These are phyloP conservation scores for Cryptococcus neoformans DNA, from an alignment of 1,284 basidiomycete species.

Conservation along the genomic window DNA sequence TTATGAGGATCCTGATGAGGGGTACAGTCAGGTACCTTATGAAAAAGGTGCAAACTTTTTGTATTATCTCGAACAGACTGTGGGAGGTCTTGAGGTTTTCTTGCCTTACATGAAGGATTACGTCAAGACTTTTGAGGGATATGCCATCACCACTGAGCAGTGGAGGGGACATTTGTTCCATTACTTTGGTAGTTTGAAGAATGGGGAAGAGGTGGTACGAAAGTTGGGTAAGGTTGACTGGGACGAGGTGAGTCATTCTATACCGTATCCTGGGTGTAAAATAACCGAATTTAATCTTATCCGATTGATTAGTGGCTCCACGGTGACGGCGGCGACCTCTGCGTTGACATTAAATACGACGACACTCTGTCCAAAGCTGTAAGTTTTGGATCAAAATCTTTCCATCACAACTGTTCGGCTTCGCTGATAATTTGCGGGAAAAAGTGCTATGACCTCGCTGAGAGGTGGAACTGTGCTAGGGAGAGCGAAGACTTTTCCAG, in stretches of 20 bases:
- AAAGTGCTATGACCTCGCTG: slow-evolving; percentile 61
- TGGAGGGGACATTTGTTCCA: slow-evolving; percentile 82
- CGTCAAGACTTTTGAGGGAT: slow-evolving; percentile 54
- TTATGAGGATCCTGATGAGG: slow-evolving; percentile 62
- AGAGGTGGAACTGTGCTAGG: slow-evolving; percentile 71
- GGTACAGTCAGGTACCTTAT: slow-evolving; percentile 66
- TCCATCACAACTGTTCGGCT: no score
- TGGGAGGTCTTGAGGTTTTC: slow-evolving; percentile 85
- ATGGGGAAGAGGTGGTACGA: slow-evolving; percentile 63
- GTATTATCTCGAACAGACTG: slow-evolving; percentile 63
- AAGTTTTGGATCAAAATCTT: slow-evolving; percentile 5
- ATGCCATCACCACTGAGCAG: slow-evolving; percentile 80
- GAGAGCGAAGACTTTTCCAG: slow-evolving; percentile 43
- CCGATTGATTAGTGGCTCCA: slow-evolving; percentile 62
- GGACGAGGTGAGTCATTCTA: slow-evolving; percentile 56
- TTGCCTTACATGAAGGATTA: slow-evolving; percentile 69
- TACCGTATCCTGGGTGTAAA: slow-evolving; percentile 21
- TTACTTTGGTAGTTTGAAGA: slow-evolving; percentile 61
- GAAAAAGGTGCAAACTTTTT: slow-evolving; percentile 74
- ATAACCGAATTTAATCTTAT: background rate
- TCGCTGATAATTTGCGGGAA: background rate
- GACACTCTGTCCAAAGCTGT: slow-evolving; percentile 64
- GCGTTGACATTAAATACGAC: slow-evolving; percentile 80
- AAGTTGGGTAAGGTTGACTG: slow-evolving; percentile 73
- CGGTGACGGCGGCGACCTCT: slow-evolving; percentile 74